Percentiles rank a stretch among this genome's conserved stretches.
These are phyloP conservation scores for Pleurotus eryngii DNA, from an alignment of 768 basidiomycete species.

Conservation along the genomic window DNA sequence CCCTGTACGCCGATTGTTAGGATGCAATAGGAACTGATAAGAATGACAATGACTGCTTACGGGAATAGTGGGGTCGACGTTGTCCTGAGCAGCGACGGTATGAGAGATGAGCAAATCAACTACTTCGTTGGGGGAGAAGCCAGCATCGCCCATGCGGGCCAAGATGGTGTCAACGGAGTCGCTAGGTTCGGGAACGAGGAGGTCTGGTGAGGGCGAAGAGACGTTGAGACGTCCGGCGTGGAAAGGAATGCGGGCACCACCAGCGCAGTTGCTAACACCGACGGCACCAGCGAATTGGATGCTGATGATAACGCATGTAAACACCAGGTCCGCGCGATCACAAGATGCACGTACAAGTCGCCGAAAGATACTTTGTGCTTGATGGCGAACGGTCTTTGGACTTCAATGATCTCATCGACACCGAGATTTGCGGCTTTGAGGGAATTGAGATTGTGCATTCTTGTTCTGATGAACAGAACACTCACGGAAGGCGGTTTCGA, in stretches of 20 bases:
- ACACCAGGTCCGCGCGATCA: neutral
- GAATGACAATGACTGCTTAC: conserved; percentile 10
- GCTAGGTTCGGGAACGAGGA: conserved; percentile 6
- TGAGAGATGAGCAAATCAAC: conserved; percentile 14
- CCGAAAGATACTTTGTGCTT: conserved; percentile 29
- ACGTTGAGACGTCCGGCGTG: conserved; percentile 3
- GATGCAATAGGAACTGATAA: neutral
- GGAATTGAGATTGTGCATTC: too few species aligned
- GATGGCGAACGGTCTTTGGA: conserved; percentile 25
- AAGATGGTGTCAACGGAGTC: conserved; percentile 14
- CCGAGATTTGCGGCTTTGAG: conserved; percentile 20
- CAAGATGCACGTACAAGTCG: conserved; percentile 26
- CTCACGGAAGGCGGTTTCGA: conserved; percentile 20
- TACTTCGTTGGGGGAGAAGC: conserved; percentile 13
- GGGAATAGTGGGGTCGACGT: conserved; percentile 19
- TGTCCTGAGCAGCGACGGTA: conserved; percentile 16
- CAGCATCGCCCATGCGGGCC: conserved; percentile 15
- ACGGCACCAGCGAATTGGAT: conserved; percentile 34
- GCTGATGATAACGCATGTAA: conserved; percentile 7
- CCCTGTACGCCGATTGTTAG: conserved; percentile 13
- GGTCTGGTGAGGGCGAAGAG: conserved; percentile 4
- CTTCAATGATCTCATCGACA: conserved; percentile 29
- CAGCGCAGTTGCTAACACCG: conserved; percentile 24
- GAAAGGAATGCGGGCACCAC: conserved; percentile 7
- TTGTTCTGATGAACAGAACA: neutral